phyloP scores from a whole-genome alignment of 495 filamentous ascomycete genomes.

The Delitschia confertaspora region DNA sequence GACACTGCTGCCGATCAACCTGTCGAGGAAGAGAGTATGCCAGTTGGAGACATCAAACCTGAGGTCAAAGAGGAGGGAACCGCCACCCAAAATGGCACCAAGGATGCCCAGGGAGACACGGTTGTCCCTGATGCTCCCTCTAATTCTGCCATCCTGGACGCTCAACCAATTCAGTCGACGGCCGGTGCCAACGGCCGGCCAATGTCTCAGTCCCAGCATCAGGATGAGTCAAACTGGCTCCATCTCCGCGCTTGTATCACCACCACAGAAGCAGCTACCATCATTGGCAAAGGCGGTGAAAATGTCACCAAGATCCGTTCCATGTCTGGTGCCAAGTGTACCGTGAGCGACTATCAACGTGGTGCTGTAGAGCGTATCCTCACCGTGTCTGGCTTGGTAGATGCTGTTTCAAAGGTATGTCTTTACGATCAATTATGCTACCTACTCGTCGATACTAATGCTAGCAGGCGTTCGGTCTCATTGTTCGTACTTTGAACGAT shows the following conservation, averaged over 20 bases:
- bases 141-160: conserved; percentile 39
- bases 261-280: conserved; percentile 90
- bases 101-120: conserved; percentile 52
- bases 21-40: conserved; percentile 33
- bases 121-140: conserved; percentile 66
- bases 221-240: conserved; percentile 93
- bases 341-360: conserved; percentile 93
- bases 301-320: conserved; percentile 92
- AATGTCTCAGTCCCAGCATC: conserved; percentile 44
- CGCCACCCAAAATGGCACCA: conserved; percentile 42
- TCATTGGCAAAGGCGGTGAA: conserved; percentile 97
- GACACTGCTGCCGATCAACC: conserved; percentile 35
- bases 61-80: conserved; percentile 33
- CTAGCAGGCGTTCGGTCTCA: conserved; percentile 83
- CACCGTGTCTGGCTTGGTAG: conserved; percentile 89
- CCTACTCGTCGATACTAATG: conserved; percentile 20
- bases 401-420: conserved; percentile 91
- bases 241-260: conserved; percentile 94
- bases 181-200: conserved; percentile 47
- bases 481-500: conserved; percentile 96
- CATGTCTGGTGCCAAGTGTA: conserved; percentile 91
- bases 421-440: conserved; percentile 2
- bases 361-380: conserved; percentile 94
- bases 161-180: conserved; percentile 60
- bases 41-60: conserved; percentile 7